phyloP scores from a whole-genome alignment of 805 yeast species.

The Pichia insulana region DNA sequence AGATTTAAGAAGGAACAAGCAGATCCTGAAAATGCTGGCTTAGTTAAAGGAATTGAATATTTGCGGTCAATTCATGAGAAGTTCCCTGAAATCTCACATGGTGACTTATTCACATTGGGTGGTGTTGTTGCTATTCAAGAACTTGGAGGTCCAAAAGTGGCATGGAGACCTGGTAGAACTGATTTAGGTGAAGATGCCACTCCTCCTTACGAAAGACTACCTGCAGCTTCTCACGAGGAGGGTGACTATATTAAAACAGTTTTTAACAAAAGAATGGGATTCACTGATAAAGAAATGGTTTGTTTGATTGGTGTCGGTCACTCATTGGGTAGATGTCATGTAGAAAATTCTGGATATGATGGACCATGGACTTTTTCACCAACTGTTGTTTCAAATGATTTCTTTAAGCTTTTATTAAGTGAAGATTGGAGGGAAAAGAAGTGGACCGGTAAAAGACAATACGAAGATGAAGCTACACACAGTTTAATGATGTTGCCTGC shows the following conservation, averaged over 20 bases:
- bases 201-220: slow-evolving; percentile 43
- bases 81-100: slow-evolving; percentile 54
- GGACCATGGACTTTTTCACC: slow-evolving; percentile 90
- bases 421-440: slow-evolving; percentile 54
- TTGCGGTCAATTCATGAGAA: slow-evolving; percentile 45
- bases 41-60: slow-evolving; percentile 45
- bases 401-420: slow-evolving; percentile 43
- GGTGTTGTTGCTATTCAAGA: slow-evolving; percentile 59
- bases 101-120: slow-evolving; percentile 67
- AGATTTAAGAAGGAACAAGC: slow-evolving; percentile 39
- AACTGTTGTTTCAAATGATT: slow-evolving; percentile 65
- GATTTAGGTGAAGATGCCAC: slow-evolving; percentile 28
- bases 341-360: slow-evolving; percentile 62
- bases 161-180: slow-evolving; percentile 46
- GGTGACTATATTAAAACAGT: slow-evolving; percentile 36
- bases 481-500: slow-evolving; percentile 50
- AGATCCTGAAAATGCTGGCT: slow-evolving; percentile 44
- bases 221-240: slow-evolving; percentile 39
- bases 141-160: slow-evolving; percentile 54
- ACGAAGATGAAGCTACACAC: slow-evolving; percentile 50
- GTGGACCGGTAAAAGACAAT: slow-evolving; percentile 58
- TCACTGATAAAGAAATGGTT: slow-evolving; percentile 39
- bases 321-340: slow-evolving; percentile 40
- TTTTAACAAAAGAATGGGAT: slow-evolving; percentile 37
- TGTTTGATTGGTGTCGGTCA: slow-evolving; percentile 40